These are phyloP conservation scores for Hemileia vastatrix DNA, from an alignment of 1,284 basidiomycete species.

Conservation along the genomic window DNA sequence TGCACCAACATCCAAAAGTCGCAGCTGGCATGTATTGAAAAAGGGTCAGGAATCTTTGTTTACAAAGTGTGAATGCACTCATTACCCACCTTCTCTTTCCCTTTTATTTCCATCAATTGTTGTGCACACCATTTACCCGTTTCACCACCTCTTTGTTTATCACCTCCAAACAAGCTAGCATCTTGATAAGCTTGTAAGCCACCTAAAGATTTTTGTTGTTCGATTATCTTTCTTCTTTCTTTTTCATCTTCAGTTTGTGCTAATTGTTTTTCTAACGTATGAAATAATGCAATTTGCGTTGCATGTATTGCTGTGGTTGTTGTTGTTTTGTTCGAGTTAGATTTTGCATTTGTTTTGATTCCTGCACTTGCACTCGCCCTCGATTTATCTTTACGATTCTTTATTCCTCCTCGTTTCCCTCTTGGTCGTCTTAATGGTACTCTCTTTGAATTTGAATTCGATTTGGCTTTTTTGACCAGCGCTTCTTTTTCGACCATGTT, in stretches of 20 bases:
- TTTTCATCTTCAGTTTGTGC: conserved; percentile 23
- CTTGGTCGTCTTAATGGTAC: too few species aligned
- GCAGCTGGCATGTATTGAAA: conserved; percentile 24
- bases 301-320: too few species aligned
- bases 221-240: conserved; percentile 21
- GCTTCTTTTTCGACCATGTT: too few species aligned
- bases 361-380: too few species aligned
- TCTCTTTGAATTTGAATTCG: too few species aligned
- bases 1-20: conserved; percentile 46
- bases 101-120: conserved; percentile 28
- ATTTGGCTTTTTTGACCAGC: too few species aligned
- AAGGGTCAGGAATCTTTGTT: not conserved
- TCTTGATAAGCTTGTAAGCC: conserved; percentile 32
- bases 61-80: not conserved
- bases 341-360: too few species aligned
- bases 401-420: too few species aligned
- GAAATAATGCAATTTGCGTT: conserved; percentile 30
- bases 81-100: conserved; percentile 24
- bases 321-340: too few species aligned
- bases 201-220: conserved; percentile 26
- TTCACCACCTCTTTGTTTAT: conserved; percentile 30
- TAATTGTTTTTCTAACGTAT: conserved; percentile 32
- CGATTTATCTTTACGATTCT: too few species aligned
- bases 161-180: conserved; percentile 30
- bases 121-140: conserved; percentile 33